phyloP scores from a whole-genome alignment of 1,284 basidiomycete species.

The Laetiporus sulphureus region DNA sequence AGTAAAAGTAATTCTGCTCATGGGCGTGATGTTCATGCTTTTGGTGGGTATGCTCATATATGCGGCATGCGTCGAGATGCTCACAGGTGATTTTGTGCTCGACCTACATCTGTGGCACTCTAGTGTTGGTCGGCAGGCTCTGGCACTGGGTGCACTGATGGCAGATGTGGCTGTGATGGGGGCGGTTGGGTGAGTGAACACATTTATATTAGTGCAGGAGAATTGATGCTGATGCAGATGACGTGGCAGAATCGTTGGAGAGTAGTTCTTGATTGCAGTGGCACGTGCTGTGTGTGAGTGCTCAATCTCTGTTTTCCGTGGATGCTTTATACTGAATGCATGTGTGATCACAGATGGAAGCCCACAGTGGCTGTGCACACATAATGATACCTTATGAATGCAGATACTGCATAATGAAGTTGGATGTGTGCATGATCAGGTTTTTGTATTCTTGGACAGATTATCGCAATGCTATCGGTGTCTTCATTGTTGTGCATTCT shows the following conservation, averaged over 20 bases:
- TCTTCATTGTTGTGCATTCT: too few species aligned
- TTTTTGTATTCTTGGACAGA: too few species aligned
- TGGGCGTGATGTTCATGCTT: slow-evolving; percentile 69
- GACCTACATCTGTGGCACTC: slow-evolving; percentile 43
- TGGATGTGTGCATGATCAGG: too few species aligned
- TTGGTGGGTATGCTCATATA: slow-evolving; percentile 76
- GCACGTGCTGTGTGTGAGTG: not conserved
- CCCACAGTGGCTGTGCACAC: too few species aligned
- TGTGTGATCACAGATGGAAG: too few species aligned
- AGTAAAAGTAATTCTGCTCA: slow-evolving; percentile 46
- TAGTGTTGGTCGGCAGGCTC: slow-evolving; percentile 35
- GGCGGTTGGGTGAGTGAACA: slow-evolving; percentile 32
- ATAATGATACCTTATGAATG: too few species aligned
- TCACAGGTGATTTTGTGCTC: slow-evolving; percentile 72
- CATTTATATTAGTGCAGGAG: not conserved
- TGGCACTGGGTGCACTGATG: slow-evolving; percentile 51
- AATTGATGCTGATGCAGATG: not conserved
- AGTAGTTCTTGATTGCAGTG: not conserved
- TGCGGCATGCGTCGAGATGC: slow-evolving; percentile 74
- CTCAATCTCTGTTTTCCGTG: not conserved
- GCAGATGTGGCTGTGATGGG: slow-evolving; percentile 54
- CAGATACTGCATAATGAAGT: too few species aligned
- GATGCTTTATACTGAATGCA: too few species aligned
- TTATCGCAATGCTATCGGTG: too few species aligned
- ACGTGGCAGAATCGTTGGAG: slow-evolving; percentile 1